Evolutionary conservation across 768 basidiomycete species (phyloP), one percentile per base, ranked within the genome.

Genomic region (Leccinellum luteum): DNA sequence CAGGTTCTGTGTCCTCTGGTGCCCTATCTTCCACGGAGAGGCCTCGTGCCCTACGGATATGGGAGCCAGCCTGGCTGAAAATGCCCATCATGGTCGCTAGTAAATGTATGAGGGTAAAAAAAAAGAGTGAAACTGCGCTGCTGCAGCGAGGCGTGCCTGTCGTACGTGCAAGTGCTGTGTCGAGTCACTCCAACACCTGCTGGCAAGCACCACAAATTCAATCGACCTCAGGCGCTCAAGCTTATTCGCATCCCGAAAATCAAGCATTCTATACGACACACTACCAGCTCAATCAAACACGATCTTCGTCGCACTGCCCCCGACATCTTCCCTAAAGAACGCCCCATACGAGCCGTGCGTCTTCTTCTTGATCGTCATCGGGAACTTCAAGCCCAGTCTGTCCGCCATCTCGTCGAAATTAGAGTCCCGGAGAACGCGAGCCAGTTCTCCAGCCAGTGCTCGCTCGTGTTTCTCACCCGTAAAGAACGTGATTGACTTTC

Each of bases 281-380:
- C n/a, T 43, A 47, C 45, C 49, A 47, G n/a, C 65, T 69, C 76
- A 81, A 23, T 69, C 67, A 68, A 92, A 92, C 48, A 85, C 85
- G 61, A 91, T 91, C 78, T 89, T 90, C 10, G 84, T 89, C n/a
- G 89, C 85, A 2, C 77, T 83, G 21, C 80, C 80, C 23, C 81
- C 80, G 47, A 79, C 74, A 59, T 79, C 79, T 62, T 90, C 85
- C 55, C 87, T 73, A 73, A 81, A 93, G 74, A 92, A 93, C 6
- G 89, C 90, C 5, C 95, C 95, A 64, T 97, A 98, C 43, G 84
- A 88, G 19, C 91, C 78, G 66, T 98, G 95, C 64, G 88, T 84
- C 80, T 86, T 92, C 81, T 98, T 98, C 79, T 96, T 97, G 76
- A 98, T 93, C 57, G 94, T 92, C 83, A 95, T 92, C 51, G 94